Base-by-base conservation (phyloP, 257 asterid genomes). In the Solanum appendiculatum region DNA sequence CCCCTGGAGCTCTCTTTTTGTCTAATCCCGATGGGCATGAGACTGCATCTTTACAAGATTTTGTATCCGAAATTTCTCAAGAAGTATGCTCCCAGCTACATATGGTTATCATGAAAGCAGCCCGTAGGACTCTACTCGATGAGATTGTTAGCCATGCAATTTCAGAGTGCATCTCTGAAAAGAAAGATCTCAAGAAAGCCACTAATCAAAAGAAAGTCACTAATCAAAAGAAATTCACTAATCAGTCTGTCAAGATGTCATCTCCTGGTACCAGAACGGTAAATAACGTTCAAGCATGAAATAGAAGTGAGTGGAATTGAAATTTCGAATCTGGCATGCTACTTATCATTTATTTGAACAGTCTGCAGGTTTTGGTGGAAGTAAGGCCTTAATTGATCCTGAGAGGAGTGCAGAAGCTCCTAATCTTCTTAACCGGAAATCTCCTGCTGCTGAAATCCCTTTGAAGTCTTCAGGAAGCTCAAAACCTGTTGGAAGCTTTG, bases 61-160 rank as follows among this genome's bases (percentile, higher is more conserved):
- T 95, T 89, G 86, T 93, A 86, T 92, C 95, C 58, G 91, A 88
- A 88, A 90, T 95, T 85, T 91, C 97, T 87, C 95, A 93, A 87
- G 95, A 92, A 88, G 93, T 95, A 91, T 94, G 95, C 86, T 90
- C 91, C 34, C 98, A 97, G 88, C 98, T 97, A 83, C 95, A 95
- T 88, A 63, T 44, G 10, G 96, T 95, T 86, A 92, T 97, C 89
- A 94, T 97, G 97, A 97, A 91, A 92, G 89, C 99, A 46, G 97
- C 99, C 89, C 97, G 94, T 25, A 95, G 97, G 86, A 90, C 93
- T 89, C 83, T 95, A 78, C 94, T 97, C 37, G 98, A 97, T 90
- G 99, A 95, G 93, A 95, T 97, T 87, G 94, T 95, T 68, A 89
- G 97, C 66, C 89, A 88, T 90, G 89, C 93, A 90, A 95, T 96